Base-by-base conservation (phyloP, 1,284 basidiomycete genomes). In the Rugosomyces carneus region DNA sequence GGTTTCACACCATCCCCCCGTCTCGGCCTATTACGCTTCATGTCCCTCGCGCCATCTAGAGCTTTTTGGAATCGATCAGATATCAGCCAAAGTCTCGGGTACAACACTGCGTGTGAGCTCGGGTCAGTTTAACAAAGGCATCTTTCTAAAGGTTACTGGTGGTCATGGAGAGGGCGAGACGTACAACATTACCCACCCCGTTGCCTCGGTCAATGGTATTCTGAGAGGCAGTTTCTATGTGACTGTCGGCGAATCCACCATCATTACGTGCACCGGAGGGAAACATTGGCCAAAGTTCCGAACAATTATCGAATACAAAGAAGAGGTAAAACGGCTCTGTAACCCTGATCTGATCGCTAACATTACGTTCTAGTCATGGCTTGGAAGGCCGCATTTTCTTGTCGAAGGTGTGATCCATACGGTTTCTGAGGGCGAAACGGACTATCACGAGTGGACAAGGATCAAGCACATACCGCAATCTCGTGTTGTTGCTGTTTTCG, bases 1-100 rank as follows among this genome's bases (percentile, higher is more conserved):
- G 67, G 84, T 97, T 35, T 96, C 91, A 7, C 95, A 99, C 67
- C 95, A 99, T 59, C 96, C 95, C 0, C 95, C 95, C 1, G 80
- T 98, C 35, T 96, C 92, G 0, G 85, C 90, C 1, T 97, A 86
- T 61, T 84, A 82, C 55, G 89, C 89, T n/a, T 59, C 67, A 9
- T 93, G 89, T 61, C 89, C 90, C 0, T 70, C 78, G 44, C 78
- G 81, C 19, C 75, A 78, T n/a, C 62, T 93, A 38, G 82, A 89
- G 57, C 71, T 90, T 58, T 68, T 69, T 21, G 89, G 90, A 5
- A 72, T 93, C 42, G 95, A 99, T 70, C 96, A 99, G 69, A 92
- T 99, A 52, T 78, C 84, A 1, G 95, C 93, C 36, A 89, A 86
- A 63, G 84, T 95, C 0, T 88, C 89, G 9, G 89, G 90, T 16